Evolutionary conservation across 1,139 yeast genomes (phyloP).

Genomic region (Pichia sp.): DNA sequence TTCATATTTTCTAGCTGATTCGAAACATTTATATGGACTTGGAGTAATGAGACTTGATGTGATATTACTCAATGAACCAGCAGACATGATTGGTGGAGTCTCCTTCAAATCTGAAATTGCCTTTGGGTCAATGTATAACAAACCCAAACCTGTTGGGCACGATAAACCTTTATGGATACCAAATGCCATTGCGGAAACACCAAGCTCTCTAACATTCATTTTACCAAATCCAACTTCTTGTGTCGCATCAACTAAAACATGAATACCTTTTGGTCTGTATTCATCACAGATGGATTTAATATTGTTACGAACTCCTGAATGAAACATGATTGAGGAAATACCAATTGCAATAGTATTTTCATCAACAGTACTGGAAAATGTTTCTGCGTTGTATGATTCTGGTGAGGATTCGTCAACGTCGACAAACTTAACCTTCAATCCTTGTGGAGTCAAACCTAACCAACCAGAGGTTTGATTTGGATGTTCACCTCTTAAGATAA

Average conservation of each 20-base stretch:
- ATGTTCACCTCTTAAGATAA: slow-evolving; percentile 5
- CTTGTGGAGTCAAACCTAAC: slow-evolving; percentile 1
- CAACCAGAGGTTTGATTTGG: slow-evolving; percentile 6
- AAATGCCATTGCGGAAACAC: slow-evolving; percentile 9
- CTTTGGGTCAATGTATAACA: slow-evolving; percentile 2
- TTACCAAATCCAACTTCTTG: slow-evolving; percentile 10
- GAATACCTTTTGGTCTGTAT: slow-evolving; percentile 10
- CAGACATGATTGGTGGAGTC: slow-evolving; percentile 4
- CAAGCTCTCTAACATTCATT: slow-evolving; percentile 8
- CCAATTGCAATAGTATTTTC: slow-evolving; percentile 11
- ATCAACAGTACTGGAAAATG: slow-evolving; percentile 2
- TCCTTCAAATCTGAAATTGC: neutral
- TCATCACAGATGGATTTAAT: slow-evolving; percentile 5
- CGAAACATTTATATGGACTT: slow-evolving; percentile 1
- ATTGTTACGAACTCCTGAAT: slow-evolving; percentile 9
- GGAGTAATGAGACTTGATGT: neutral
- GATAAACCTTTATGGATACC: slow-evolving; percentile 9
- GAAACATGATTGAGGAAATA: slow-evolving; percentile 12
- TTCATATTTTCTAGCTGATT: slow-evolving; percentile 3
- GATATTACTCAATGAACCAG: neutral
- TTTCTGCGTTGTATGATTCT: slow-evolving; percentile 1
- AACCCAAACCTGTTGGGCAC: slow-evolving; percentile 10
- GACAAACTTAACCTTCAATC: slow-evolving; percentile 2
- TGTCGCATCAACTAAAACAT: slow-evolving; percentile 11
- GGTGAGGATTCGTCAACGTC: slow-evolving; percentile 3